phyloP scores from a whole-genome alignment of 2,329 filamentous ascomycete species.

The Fonsecaea multimorphosa region DNA sequence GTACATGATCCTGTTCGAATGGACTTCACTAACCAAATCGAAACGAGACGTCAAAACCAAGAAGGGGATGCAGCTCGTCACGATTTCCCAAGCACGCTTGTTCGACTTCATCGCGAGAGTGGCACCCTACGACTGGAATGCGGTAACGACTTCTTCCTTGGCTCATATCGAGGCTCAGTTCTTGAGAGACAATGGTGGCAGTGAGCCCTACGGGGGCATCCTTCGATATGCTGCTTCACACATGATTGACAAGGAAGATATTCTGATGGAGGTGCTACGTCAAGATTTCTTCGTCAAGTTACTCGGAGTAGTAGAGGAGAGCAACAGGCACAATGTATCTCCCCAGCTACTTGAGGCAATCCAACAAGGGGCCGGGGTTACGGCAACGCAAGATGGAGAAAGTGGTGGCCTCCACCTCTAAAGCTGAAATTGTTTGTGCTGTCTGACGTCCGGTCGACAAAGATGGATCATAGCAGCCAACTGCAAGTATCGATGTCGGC shows the following conservation, averaged over 20 bases:
- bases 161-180: slow-evolving; percentile 57
- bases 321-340: slow-evolving; percentile 31
- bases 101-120: slow-evolving; percentile 63
- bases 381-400: slow-evolving; percentile 14
- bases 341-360: slow-evolving; percentile 35
- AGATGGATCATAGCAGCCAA: neutral
- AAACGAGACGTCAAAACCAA: slow-evolving; percentile 50
- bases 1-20: slow-evolving; percentile 60
- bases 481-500: neutral
- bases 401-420: slow-evolving; percentile 23
- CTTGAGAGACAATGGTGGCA: slow-evolving; percentile 37
- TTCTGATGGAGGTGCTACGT: slow-evolving; percentile 39
- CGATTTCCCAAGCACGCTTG: slow-evolving; percentile 65
- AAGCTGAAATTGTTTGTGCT: neutral
- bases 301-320: slow-evolving; percentile 33
- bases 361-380: slow-evolving; percentile 36
- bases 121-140: slow-evolving; percentile 61
- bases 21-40: slow-evolving; percentile 51
- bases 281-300: slow-evolving; percentile 40
- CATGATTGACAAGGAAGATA: slow-evolving; percentile 39
- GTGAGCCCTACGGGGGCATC: slow-evolving; percentile 35
- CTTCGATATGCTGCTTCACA: slow-evolving; percentile 36
- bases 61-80: slow-evolving; percentile 55
- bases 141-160: slow-evolving; percentile 59
- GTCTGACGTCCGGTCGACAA: neutral